Conservation (phyloP, 306 rosid genomes). For the Astragalus glycyphyllos region DNA sequence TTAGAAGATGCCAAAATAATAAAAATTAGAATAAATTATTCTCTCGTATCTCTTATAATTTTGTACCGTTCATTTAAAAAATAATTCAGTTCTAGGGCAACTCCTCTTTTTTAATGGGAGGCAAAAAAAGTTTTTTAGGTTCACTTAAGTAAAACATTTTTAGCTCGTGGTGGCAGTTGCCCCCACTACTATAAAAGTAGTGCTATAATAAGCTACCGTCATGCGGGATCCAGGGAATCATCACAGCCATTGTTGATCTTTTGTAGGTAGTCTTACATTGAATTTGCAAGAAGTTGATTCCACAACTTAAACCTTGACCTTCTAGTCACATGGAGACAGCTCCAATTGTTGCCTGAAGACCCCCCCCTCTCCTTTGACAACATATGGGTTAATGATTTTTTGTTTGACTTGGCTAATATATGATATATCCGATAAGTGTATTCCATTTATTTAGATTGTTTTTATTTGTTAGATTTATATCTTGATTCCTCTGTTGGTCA, state of each 20-base stretch:
- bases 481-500: not conserved
- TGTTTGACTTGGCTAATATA: not conserved
- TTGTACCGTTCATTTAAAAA: too few species aligned
- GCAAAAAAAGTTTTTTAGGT: too few species aligned
- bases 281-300: not conserved
- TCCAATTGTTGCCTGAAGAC: not conserved
- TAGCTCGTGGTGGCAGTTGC: too few species aligned
- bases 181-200: too few species aligned
- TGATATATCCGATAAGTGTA: conserved; percentile 1
- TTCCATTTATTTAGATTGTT: conserved; percentile 2
- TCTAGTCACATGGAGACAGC: not conserved
- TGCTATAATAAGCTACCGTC: not conserved
- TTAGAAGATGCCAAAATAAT: too few species aligned
- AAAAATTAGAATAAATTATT: too few species aligned
- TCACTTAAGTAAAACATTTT: too few species aligned
- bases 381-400: not conserved
- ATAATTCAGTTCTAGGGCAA: too few species aligned
- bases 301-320: not conserved
- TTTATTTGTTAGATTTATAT: not conserved
- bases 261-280: not conserved
- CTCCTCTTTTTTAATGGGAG: too few species aligned
- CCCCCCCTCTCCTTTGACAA: not conserved
- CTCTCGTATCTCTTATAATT: too few species aligned
- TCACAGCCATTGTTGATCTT: not conserved
- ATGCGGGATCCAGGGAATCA: not conserved